A percentile compares a stretch with the other conserved stretches of the same genome.
Conservation (phyloP, 2,329 filamentous ascomycete genomes). For the Thielaviopsis ethacetica region DNA sequence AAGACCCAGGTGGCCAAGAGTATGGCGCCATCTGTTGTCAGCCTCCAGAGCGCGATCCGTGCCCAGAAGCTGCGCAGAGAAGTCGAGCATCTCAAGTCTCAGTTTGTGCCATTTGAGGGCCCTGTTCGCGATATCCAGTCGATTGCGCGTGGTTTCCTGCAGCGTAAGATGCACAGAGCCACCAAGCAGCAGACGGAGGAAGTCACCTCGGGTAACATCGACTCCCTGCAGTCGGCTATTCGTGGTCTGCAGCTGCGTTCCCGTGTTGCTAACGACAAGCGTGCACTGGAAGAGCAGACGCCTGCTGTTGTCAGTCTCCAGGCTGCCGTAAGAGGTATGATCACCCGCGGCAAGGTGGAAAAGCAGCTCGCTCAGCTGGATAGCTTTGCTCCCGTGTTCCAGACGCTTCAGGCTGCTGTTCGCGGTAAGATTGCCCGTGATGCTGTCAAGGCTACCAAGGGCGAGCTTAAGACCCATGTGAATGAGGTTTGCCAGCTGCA, state of each 20-base stretch:
- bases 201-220: slow-evolving; percentile 31
- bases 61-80: slow-evolving; percentile 47
- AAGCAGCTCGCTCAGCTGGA: slow-evolving; percentile 61
- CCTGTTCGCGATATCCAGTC: slow-evolving; percentile 51
- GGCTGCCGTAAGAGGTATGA: slow-evolving; percentile 59
- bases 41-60: slow-evolving; percentile 67
- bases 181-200: slow-evolving; percentile 40
- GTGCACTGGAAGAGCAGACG: slow-evolving; percentile 52
- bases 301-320: slow-evolving; percentile 56
- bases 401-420: slow-evolving; percentile 46
- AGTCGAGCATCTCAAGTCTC: slow-evolving; percentile 37
- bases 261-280: slow-evolving; percentile 29
- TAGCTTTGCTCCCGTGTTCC: neutral
- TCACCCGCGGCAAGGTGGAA: slow-evolving; percentile 58
- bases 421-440: slow-evolving; percentile 33
- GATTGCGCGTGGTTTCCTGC: slow-evolving; percentile 48
- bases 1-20: slow-evolving; percentile 5
- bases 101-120: slow-evolving; percentile 45
- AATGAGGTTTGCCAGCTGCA: slow-evolving; percentile 31
- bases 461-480: slow-evolving; percentile 30
- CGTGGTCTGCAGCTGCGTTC: slow-evolving; percentile 45
- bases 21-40: slow-evolving; percentile 42
- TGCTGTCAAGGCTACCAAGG: slow-evolving; percentile 26
- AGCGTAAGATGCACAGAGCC: slow-evolving; percentile 38
- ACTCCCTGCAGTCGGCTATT: slow-evolving; percentile 40